These are phyloP conservation scores for Passalora sequoiae DNA, from an alignment of 2,329 filamentous ascomycete genomes.

Conservation along the genomic window DNA sequence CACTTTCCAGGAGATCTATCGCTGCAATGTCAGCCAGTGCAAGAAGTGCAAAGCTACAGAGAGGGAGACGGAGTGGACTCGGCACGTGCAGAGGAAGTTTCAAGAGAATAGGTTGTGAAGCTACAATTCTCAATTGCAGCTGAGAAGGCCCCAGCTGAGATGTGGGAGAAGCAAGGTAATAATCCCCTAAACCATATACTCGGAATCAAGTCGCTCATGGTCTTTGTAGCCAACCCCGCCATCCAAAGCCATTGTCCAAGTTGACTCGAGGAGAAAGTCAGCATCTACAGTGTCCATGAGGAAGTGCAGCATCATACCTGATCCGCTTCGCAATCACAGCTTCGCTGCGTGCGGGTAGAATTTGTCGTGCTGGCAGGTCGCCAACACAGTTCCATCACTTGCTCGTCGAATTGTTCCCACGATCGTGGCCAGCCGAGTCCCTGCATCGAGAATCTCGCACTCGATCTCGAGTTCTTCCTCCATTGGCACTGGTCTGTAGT, in stretches of 20 bases:
- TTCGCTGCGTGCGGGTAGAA: constrained; percentile 9
- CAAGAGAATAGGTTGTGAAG: background rate
- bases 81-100: background rate
- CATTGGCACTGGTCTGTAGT: constrained; percentile 39
- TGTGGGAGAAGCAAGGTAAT: background rate
- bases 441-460: constrained; percentile 41
- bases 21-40: background rate
- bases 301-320: too few relatives aligned
- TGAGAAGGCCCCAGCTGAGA: background rate
- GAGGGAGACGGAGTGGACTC: background rate
- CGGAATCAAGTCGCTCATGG: background rate
- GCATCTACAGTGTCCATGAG: too few relatives aligned
- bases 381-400: constrained; percentile 29
- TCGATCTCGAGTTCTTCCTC: constrained; percentile 39
- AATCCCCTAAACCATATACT: too few relatives aligned
- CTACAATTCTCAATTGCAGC: background rate
- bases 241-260: background rate
- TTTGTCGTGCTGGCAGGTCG: constrained; percentile 34
- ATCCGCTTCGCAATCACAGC: constrained; percentile 7
- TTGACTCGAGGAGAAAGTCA: background rate
- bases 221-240: background rate
- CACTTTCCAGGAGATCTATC: background rate
- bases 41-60: background rate
- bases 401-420: constrained; percentile 38
- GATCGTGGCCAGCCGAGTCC: constrained; percentile 37